Evolutionary conservation across 2,329 filamentous ascomycete species (phyloP), one percentile per base, ranked within the genome.

Genomic region (Lachnellula cervina): DNA sequence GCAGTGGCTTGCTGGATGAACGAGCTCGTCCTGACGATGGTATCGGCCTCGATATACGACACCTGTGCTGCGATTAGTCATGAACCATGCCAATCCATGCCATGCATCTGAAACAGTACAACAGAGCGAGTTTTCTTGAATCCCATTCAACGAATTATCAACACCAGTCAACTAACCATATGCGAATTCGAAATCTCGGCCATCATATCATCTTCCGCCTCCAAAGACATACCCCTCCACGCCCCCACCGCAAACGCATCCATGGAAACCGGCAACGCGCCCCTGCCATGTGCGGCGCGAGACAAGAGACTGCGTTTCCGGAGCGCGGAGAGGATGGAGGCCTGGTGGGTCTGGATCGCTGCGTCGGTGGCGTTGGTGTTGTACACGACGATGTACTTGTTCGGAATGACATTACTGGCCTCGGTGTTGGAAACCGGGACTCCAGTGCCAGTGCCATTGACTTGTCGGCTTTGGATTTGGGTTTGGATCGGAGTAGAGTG

Each of bases 341-440:
- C 69, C 66, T 81, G 74, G 67, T 81, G 79, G 35, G 74, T 70
- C 32, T 72, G 67, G 61, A 86, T 77, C 37, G 72, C 71, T 19
- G 75, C 75, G 28, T 78, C 73, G 59, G 72, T 73, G 58, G 75
- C 77, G 51, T 75, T 78, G 63, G 73, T 75, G 71, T 84, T 80
- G 73, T 84, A 86, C 49, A 86, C 81, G 49, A 86, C 81, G 59
- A 86, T 84, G 69, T 83, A 86, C 35, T 75, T 74, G 71, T 81
- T 78, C 37, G 79, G 71, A 48, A 86, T 77, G 57, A 77, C 70
- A 62, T 81, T 71, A 16, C 62, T 60, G 52, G 76, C 76, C 34
- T 75, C 68, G 3, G 74, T 67, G 68, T 84, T 84, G 61, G 70
- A 70, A 64, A 84, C 70, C 4, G 77, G 75, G 14, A 80, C 65